Base-by-base conservation (phyloP, 176 grass and related monocot species). In the Oryza glaberrima region DNA sequence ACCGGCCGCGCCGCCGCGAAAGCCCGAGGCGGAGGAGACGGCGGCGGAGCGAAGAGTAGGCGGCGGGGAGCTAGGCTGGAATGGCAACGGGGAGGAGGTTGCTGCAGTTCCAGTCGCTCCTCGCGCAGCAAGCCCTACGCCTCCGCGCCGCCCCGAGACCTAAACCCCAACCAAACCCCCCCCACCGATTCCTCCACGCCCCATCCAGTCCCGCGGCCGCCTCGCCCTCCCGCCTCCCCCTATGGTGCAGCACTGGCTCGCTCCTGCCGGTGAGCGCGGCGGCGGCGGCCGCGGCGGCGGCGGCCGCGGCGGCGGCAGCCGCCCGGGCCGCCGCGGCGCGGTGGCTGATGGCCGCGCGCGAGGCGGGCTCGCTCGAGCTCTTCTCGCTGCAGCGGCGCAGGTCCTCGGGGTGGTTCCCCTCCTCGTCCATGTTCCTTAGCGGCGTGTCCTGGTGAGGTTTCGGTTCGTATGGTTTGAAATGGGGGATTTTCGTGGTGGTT, bases 371-470 rank as follows among this genome's bases (percentile, higher is more conserved):
- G n/a, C 88, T 90, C 4, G 69, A 83, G 0, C 75, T 87, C 84
- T 90, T 90, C 84, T 87, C 84, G 61, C 20, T 79, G 75, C 84
- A 75, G 84, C 74, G 89, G 41, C 81, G 69, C 12, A 52, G 69
- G 75, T 12, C 48, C 19, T 43, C 84, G 12, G 63, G 20, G 5
- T 65, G 20, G 75, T 16, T 73, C n/a, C 61, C 66, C 23, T 78
- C 48, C 13, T 67, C 48, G 40, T 79, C 80, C 49, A 20, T 28
- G 6, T 85, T 85, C 51, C 49, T 81, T 15, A 77, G 68, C 17
- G 4, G 60, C 68, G 11, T 15, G 15, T 61, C 79, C 43, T 75
- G 88, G 88, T 87, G 84, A 90, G 84, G 49, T 80, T 83, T 70
- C 58, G 11, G n/a, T 61, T 79, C 40, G 35, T 28, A 36, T 60